Base-by-base conservation (phyloP, 345 rosid species). In the Eucalyptus microcorys region DNA sequence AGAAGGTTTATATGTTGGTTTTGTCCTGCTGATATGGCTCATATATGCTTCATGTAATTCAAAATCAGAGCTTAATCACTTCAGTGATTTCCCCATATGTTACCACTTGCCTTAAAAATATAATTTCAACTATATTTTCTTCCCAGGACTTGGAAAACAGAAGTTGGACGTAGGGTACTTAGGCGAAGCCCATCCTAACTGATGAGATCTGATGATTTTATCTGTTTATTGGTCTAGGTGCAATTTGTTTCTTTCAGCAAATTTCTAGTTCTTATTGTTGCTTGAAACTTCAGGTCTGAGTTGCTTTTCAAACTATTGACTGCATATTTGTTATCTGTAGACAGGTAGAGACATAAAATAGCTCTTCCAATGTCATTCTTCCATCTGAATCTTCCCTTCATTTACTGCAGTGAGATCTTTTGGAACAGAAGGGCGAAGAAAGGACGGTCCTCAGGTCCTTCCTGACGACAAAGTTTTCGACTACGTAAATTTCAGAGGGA, bases 351-450 rank as follows among this genome's bases (percentile, higher is more conserved):
- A 8, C 87, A 24, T 30, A 34, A 85, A 40, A 49, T 1, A 30
- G 34, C 11, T 85, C 53, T 85, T 45, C 53, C 40, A 32, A 45
- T 85, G 50, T 49, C 32, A 49, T 7, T 14, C 22, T 85, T 34
- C 34, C 34, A 85, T 85, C 40, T 85, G 87, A 45, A n/a, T 85
- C 17, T 53, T 30, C 55, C 55, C 55, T 32, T 66, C 42, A 71
- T 47, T 86, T 45, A 19, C 61, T 87, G 88, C 93, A 94, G 94
- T 94, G 50, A 92, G 94, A 88, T 93, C 94, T 19, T 93, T 93
- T 89, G 96, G 95, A 52, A 93, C 95, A 17, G 96, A 94, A 87
- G 95, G 95, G 48, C 91, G 94, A 84, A 93, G 91, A 86, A 94
- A 93, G 87, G 96, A 93, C 87, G 93, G 95, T 24, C 92, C 91